Base-by-base conservation (phyloP, 2,329 filamentous ascomycete species). In the Scedosporium aurantiacum region DNA sequence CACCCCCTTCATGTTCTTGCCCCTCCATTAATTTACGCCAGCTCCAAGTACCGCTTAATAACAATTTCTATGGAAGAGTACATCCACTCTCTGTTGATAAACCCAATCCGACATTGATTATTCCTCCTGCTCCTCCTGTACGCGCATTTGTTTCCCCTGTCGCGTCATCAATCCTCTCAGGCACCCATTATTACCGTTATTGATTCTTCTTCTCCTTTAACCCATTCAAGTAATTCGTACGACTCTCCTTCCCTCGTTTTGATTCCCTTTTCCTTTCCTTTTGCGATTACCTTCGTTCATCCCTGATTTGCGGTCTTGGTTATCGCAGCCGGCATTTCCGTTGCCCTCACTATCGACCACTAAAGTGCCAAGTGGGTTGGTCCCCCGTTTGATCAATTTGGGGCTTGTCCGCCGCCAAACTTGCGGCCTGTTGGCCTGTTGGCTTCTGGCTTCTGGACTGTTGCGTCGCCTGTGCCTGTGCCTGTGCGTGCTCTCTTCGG, bases 121-220 rank as follows among this genome's bases (percentile, higher is more conserved):
- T 27, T 54, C 50, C 50, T 52, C 50, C 50, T 23, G 21, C 21
- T n/a, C n/a, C n/a, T n/a, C n/a, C n/a, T n/a, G n/a, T 52, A 55
- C 45, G 50, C 32, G 50, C 58, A 27, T 55, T 61, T 32, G 55
- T 47, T 61, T 57, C 58, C 55, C 41, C 50, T 37, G 32, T 62
- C 60, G 27, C 40, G 41, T 54, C 59, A 52, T 56, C 32, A 37
- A 12, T 37, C 32, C 59, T 37, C 50, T 47, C 54, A 37, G 28
- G 32, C 56, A 28, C 52, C 41, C 52, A 50, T 55, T 41, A 32
- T 52, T 25, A 21, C n/a, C 18, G n/a, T n/a, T n/a, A n/a, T 25
- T 52, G 32, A 37, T 37, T 45, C 57, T 60, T 40, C 45, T 60
- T 60, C 56, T 60, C 43, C 16, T 27, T 61, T 58, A 5, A 18